Base-by-base conservation (phyloP, 371 early-diverging fungal genomes). In the Rhizomucor pusillus region DNA sequence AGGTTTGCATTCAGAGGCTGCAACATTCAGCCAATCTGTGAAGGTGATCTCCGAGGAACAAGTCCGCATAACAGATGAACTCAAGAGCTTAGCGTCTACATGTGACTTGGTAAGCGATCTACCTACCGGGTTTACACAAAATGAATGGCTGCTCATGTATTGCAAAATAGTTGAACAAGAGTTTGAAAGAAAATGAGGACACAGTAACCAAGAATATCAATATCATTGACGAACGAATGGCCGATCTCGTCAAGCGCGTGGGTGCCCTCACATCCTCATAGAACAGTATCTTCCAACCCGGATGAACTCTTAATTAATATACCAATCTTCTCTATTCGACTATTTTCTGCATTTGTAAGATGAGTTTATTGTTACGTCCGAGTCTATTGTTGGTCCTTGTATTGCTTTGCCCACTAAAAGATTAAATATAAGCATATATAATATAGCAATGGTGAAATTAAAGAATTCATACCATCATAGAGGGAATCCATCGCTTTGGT, bases 401-500 rank as follows among this genome's bases (percentile, higher is more conserved):
- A 91, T 67, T 91, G 88, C 66, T 83, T 87, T 18, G 88, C 74
- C 91, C 91, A 91, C 73, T 83, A 60, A 35, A 43, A 37, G 40
- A 39, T 44, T 51, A 34, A 49, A 18, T 37, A 34, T 24, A 13
- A 47, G 36, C 23, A 48, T 45, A 48, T 39, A 16, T 19, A 53
- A 29, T 23, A n/a, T 46, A 20, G 1, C 13, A 16, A 35, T 37
- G 9, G 47, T 41, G 29, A 44, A 43, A 29, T 29, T 29, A 29
- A 3, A 29, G 29, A n/a, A 43, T 3, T 43, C 60, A 71, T 71
- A 79, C 84, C 71, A 90, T 70, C 89, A 88, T 88, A 34, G 89
- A 88, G 23, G 91, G 91, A 53, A 91, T 91, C 87, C 89, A 90
- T 56, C 82, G 75, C 47, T 75, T 82, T 41, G 91, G 91, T 77